Evolutionary conservation across 441 rosid genomes (phyloP).

Genomic region (Dalechampia spathulata): DNA sequence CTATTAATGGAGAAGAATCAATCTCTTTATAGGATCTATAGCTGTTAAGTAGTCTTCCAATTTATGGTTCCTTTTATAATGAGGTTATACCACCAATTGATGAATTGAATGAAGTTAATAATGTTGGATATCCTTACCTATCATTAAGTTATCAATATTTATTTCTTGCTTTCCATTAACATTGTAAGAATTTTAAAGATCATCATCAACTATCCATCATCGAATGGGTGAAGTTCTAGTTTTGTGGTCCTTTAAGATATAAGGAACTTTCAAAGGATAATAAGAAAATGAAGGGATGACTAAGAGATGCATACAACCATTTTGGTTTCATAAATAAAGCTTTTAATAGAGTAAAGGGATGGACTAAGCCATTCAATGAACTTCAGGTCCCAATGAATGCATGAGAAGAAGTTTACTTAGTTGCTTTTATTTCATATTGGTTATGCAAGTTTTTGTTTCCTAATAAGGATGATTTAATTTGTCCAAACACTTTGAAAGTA

Average conservation of each 20-base stretch:
- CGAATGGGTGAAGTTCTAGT: too few species aligned
- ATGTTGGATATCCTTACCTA: not conserved
- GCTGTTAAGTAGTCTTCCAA: not conserved
- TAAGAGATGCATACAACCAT: not conserved
- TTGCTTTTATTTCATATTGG: not conserved
- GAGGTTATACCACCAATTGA: not conserved
- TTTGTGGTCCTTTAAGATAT: too few species aligned
- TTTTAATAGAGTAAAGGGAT: not conserved
- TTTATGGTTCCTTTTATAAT: not conserved
- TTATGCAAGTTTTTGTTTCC: not conserved
- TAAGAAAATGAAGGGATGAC: not conserved
- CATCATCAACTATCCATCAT: too few species aligned
- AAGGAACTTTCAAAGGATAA: not conserved
- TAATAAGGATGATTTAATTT: not conserved
- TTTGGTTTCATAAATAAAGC: not conserved
- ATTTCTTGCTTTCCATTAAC: too few species aligned
- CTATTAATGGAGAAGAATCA: not conserved
- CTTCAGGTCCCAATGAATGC: too few species aligned
- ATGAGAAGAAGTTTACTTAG: too few species aligned
- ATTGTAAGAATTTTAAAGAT: too few species aligned
- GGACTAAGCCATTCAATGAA: not conserved
- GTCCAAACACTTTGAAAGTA: not conserved
- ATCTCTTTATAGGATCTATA: not conserved
- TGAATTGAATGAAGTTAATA: not conserved
- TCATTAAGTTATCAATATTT: too few species aligned